Evolutionary conservation across 345 rosid species (phyloP).

Genomic region (Xanthoceras sorbifolium): DNA sequence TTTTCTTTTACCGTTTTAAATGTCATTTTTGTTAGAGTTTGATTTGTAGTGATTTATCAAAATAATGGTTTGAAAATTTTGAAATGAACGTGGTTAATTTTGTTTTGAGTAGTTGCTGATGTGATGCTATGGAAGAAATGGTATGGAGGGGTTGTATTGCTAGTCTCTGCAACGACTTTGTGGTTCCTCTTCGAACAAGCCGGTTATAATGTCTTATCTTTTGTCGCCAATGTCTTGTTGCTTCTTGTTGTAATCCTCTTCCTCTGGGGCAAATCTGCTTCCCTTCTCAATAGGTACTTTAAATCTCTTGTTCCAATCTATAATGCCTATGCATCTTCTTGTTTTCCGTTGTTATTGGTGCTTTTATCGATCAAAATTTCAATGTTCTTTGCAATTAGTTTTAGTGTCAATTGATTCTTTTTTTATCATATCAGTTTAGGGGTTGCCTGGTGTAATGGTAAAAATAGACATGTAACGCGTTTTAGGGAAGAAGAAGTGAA

Average conservation of each 20-base stretch:
- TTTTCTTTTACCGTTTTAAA: too few species aligned
- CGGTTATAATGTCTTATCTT: slow-evolving; percentile 76
- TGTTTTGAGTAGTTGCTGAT: slow-evolving; percentile 63
- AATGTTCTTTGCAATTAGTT: not conserved
- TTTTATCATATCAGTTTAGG: not conserved
- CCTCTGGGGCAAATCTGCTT: slow-evolving; percentile 97
- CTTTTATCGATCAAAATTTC: not conserved
- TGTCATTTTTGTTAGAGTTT: not conserved
- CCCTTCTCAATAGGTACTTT: slow-evolving; percentile 80
- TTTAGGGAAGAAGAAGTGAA: not conserved
- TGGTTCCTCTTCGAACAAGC: slow-evolving; percentile 83
- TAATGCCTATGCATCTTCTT: not conserved
- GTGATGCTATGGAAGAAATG: slow-evolving; percentile 79
- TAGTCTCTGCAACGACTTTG: slow-evolving; percentile 52
- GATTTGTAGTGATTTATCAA: not conserved
- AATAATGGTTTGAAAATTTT: not conserved
- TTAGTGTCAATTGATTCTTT: too few species aligned
- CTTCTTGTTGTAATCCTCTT: slow-evolving; percentile 78
- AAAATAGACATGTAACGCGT: not conserved
- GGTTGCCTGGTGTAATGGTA: not conserved
- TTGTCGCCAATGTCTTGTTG: slow-evolving; percentile 71
- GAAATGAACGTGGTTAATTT: not conserved
- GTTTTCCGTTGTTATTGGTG: not conserved
- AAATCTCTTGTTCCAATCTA: not conserved
- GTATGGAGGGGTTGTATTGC: slow-evolving; percentile 45